Evolutionary conservation across 2,329 filamentous ascomycete genomes (phyloP).

Genomic region (Xylariaceae sp.): DNA sequence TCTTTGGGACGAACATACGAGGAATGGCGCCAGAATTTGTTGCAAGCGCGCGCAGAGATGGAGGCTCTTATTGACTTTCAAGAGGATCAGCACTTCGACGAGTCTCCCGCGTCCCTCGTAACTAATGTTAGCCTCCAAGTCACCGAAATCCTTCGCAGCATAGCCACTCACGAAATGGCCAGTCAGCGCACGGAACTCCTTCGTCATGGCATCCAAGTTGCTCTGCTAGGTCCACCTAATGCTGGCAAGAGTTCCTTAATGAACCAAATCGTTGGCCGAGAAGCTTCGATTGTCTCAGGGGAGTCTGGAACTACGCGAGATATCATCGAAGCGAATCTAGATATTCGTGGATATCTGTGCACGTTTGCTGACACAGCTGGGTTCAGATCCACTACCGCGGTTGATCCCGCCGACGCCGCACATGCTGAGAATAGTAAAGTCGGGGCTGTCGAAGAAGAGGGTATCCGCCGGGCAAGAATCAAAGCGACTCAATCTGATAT

Average conservation of each 20-base stretch:
- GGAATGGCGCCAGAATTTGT: conserved; percentile 70
- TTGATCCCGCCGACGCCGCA: conserved; percentile 11
- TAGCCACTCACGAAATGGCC: conserved; percentile 70
- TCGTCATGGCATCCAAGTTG: conserved; percentile 79
- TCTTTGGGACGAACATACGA: conserved; percentile 75
- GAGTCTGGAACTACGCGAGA: conserved; percentile 94
- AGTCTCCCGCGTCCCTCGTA: conserved; percentile 72
- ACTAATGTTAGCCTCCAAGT: conserved; percentile 67
- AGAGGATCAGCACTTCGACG: conserved; percentile 96
- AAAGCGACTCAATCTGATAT: conserved; percentile 82
- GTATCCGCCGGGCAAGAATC: conserved; percentile 80
- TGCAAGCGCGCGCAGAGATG: conserved; percentile 83
- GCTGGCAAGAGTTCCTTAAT: conserved; percentile 92
- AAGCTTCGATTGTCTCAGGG: conserved; percentile 90
- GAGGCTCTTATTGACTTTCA: conserved; percentile 97
- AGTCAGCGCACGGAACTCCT: conserved; percentile 81
- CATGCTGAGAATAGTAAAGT: conserved; percentile 41
- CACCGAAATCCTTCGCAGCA: conserved; percentile 55
- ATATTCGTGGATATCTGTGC: conserved; percentile 86
- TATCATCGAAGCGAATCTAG: conserved; percentile 86
- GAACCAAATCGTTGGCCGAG: conserved; percentile 84
- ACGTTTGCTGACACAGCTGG: conserved; percentile 96
- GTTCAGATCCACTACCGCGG: conserved; percentile 53
- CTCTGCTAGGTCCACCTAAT: conserved; percentile 87
- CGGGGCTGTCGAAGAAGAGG: conserved; percentile 80